Conservation (phyloP, 352 stramenopile species). For the Phytophthora fragariaefolia region DNA sequence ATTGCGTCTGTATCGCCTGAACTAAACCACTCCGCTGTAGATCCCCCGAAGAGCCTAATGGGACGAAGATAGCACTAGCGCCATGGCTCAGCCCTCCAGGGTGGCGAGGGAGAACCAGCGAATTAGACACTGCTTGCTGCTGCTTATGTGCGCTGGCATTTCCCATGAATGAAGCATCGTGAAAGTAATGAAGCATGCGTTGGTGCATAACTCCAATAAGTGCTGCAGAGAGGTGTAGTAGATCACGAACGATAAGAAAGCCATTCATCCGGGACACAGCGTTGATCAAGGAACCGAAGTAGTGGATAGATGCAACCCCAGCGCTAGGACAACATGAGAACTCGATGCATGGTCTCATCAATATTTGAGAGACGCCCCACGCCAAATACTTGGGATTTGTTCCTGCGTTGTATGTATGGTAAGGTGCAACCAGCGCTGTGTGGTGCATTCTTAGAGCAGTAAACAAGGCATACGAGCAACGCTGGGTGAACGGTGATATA, state of each 20-base stretch:
- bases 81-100: constrained; percentile 3
- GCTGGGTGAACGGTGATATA: constrained; percentile 57
- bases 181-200: constrained; percentile 27
- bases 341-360: constrained; percentile 45
- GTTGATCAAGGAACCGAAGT: constrained; percentile 22
- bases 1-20: constrained; percentile 37
- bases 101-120: constrained; percentile 26
- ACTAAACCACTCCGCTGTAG: constrained; percentile 28
- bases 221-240: constrained; percentile 19
- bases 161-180: constrained; percentile 11
- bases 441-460: constrained; percentile 42
- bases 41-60: constrained; percentile 23
- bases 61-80: constrained; percentile 40
- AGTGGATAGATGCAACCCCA: constrained; percentile 1
- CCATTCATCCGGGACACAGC: constrained; percentile 26
- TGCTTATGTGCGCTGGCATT: constrained; percentile 5
- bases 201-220: constrained; percentile 19
- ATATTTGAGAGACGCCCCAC: constrained; percentile 34
- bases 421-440: constrained; percentile 39
- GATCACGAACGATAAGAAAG: constrained; percentile 31
- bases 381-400: constrained; percentile 23
- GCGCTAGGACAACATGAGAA: constrained; percentile 27
- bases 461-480: constrained; percentile 58
- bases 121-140: constrained; percentile 18
- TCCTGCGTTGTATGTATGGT: not conserved